phyloP scores from a whole-genome alignment of 2,329 filamentous ascomycete genomes.

The Alternaria triticina region DNA sequence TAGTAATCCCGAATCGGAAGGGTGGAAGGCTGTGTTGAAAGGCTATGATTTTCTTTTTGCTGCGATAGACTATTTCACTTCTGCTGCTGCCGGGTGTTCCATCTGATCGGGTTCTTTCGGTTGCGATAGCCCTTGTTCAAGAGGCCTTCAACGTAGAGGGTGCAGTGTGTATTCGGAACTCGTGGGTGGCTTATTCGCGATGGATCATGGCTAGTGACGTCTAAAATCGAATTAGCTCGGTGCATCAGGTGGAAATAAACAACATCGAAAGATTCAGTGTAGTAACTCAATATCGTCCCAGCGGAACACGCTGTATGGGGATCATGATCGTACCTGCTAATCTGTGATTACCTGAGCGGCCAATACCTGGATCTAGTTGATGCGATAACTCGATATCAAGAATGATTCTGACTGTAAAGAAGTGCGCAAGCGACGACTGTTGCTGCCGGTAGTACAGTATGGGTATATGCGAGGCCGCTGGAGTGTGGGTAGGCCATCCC shows the following conservation, averaged over 20 bases:
- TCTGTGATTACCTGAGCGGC: no score
- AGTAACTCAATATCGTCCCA: no score
- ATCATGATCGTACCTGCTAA: no score
- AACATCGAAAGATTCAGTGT: no score
- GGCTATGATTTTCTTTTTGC: not conserved
- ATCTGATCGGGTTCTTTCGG: not conserved
- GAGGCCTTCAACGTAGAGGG: not conserved
- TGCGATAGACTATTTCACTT: not conserved
- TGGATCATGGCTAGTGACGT: no score
- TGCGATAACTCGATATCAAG: not conserved
- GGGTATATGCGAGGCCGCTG: not conserved
- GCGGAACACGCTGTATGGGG: no score
- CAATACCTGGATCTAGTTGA: no score
- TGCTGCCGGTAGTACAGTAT: not conserved
- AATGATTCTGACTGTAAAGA: accelerated
- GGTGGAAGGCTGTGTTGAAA: not conserved
- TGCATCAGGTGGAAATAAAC: no score
- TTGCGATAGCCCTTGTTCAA: not conserved
- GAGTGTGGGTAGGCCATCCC: not conserved
- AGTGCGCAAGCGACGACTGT: not conserved
- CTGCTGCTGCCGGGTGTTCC: not conserved
- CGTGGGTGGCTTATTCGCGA: not conserved
- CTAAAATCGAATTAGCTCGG: no score
- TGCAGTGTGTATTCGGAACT: not conserved
- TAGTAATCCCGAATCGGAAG: not conserved